phyloP scores from a whole-genome alignment of 805 yeast genomes.

The Lipomyces spencermartinsiae region DNA sequence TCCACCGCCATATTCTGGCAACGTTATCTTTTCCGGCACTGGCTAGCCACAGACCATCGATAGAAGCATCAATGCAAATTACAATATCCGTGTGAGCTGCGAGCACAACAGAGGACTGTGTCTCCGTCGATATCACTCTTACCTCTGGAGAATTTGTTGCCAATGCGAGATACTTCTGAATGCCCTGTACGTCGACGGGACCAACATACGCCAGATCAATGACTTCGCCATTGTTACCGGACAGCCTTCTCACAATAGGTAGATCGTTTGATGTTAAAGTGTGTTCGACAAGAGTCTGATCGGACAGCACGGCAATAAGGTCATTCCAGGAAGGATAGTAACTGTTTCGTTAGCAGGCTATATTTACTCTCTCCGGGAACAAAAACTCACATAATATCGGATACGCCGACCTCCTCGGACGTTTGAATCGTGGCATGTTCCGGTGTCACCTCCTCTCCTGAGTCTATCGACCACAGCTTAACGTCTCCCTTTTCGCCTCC shows the following conservation, averaged over 20 bases:
- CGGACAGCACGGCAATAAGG: conserved; percentile 69
- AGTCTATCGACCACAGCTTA: conserved; percentile 64
- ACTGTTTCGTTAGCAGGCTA: conserved; percentile 36
- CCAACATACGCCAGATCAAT: conserved; percentile 87
- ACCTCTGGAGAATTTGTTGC: conserved; percentile 94
- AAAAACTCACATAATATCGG: conserved; percentile 55
- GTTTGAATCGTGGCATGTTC: conserved; percentile 52
- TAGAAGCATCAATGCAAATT: conserved; percentile 76
- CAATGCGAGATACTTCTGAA: conserved; percentile 61
- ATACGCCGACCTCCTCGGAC: conserved; percentile 74
- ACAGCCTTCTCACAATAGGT: conserved; percentile 62
- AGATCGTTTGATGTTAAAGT: conserved; percentile 46
- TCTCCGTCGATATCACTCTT: conserved; percentile 65
- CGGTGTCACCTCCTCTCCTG: conserved; percentile 56
- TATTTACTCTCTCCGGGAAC: background rate
- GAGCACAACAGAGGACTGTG: conserved; percentile 64
- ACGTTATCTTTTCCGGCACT: conserved; percentile 90
- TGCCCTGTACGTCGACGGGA: conserved; percentile 50
- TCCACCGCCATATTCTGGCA: conserved; percentile 80
- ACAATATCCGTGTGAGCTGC: conserved; percentile 88
- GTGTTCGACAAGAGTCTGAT: conserved; percentile 75
- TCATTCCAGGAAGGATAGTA: conserved; percentile 34
- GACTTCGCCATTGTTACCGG: conserved; percentile 95
- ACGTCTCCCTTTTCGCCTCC: conserved; percentile 82
- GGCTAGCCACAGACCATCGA: conserved; percentile 87